Evolutionary conservation across 192 early-diverging fungal genomes (phyloP), one percentile per base, ranked within the genome.

Genomic region (Mycoemilia scoparia): DNA sequence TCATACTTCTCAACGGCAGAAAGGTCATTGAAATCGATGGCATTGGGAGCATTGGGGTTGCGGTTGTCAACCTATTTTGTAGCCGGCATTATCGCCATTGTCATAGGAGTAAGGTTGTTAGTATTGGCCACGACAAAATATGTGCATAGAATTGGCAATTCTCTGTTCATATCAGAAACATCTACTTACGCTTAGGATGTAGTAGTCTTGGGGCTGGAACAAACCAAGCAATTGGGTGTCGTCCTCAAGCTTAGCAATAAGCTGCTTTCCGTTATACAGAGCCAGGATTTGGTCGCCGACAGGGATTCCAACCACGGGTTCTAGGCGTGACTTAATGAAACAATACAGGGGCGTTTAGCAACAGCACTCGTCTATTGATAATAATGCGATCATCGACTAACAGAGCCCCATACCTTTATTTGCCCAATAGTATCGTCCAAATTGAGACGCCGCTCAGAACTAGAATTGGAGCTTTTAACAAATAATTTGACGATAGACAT

Each of bases 1-100:
- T 87, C 89, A 50, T 79, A 89, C 54, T 98, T 98, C 42, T 95
- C 69, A 13, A 98, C 93, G 29, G 79, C 66, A 5, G 82, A 84
- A 3, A 82, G 56, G 58, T 97, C 92, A 24, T 69, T 84, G 55
- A 62, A 95, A 45, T 86, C 77, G 24, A 78, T 71, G 32, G 57
- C 66, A 18, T 26, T n/a, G 3, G 38, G 18, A 1, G 25, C 32
- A 0, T 34, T 13, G n/a, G 48, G 24, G 20, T 32, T 41, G n/a
- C 34, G 7, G 28, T 22, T 43, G 20, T 26, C 7, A 8, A 39
- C 37, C 8, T 39, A 8, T 7, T 39, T 7, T 39, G 10, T 11
- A 23, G 38, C 14, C 45, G 24, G n/a, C n/a, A n/a, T n/a, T n/a
- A n/a, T n/a, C n/a, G n/a, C n/a, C n/a, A n/a, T n/a, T n/a, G n/a